phyloP scores from a whole-genome alignment of 306 rosid genomes.

The Albizia julibrissin region DNA sequence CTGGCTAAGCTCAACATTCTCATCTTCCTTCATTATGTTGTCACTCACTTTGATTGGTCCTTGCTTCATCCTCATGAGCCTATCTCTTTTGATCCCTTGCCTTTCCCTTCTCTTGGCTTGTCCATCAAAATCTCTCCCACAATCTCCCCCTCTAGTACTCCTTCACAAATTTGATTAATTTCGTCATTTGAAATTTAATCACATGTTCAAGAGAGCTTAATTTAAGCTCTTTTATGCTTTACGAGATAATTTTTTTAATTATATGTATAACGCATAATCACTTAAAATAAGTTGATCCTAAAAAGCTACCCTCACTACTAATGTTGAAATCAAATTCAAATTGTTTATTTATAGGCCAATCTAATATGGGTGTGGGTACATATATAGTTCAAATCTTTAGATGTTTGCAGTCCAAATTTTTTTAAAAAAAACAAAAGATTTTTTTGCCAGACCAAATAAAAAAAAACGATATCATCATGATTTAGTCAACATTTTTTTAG shows the following conservation, averaged over 20 bases:
- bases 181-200: no score
- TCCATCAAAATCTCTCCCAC: no score
- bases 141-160: conserved; percentile 3
- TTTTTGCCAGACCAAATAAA: background rate
- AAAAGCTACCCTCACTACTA: no score
- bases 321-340: no score
- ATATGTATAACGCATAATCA: no score
- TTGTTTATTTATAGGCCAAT: no score
- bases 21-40: conserved; percentile 66
- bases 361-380: background rate
- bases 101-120: conserved; percentile 81
- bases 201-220: no score
- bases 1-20: conserved; percentile 81
- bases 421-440: no score
- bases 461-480: background rate
- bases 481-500: background rate
- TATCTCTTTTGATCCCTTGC: conserved; percentile 71
- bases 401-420: no score
- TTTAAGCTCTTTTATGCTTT: no score
- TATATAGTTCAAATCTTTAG: background rate
- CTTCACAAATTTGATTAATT: background rate
- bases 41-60: conserved; percentile 70
- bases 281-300: no score
- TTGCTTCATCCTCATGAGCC: conserved; percentile 56
- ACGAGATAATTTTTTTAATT: no score